Percentiles rank a stretch among this genome's conserved stretches.
phyloP scores from a whole-genome alignment of 805 yeast genomes.

The Sugiyamaella floridensis region DNA sequence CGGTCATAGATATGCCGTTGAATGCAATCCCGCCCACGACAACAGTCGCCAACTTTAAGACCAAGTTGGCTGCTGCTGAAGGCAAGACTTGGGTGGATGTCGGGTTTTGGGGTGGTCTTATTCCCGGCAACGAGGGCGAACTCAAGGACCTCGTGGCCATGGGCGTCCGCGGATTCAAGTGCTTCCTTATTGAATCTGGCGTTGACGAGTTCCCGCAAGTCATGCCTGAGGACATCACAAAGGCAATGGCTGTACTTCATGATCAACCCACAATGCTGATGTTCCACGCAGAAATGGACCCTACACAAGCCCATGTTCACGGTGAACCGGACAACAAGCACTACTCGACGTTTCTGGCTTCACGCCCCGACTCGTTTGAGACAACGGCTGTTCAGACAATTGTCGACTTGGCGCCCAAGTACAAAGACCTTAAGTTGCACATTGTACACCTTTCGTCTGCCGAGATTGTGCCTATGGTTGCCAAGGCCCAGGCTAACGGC shows the following conservation, averaged over 20 bases:
- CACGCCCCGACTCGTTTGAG: constrained; percentile 86
- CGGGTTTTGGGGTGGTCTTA: constrained; percentile 94
- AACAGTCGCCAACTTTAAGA: constrained; percentile 63
- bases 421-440: constrained; percentile 40
- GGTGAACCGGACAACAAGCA: constrained; percentile 37
- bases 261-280: constrained; percentile 64
- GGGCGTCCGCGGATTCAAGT: constrained; percentile 93
- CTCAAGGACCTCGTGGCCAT: constrained; percentile 68
- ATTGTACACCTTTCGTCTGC: constrained; percentile 87
- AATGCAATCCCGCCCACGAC: constrained; percentile 97
- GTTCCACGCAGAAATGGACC: constrained; percentile 90
- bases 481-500: constrained; percentile 48
- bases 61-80: constrained; percentile 70
- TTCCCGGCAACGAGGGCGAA: constrained; percentile 68
- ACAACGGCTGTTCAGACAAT: constrained; percentile 73
- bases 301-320: constrained; percentile 7
- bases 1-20: constrained; percentile 92
- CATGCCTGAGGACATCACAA: constrained; percentile 51
- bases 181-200: constrained; percentile 89
- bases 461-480: constrained; percentile 69
- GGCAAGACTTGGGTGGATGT: constrained; percentile 88
- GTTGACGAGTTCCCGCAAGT: constrained; percentile 93
- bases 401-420: constrained; percentile 35
- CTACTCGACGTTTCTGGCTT: constrained; percentile 67
- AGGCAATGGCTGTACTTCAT: constrained; percentile 59